Evolutionary conservation across 768 basidiomycete genomes (phyloP).

Genomic region (Hypholoma fasciculare): DNA sequence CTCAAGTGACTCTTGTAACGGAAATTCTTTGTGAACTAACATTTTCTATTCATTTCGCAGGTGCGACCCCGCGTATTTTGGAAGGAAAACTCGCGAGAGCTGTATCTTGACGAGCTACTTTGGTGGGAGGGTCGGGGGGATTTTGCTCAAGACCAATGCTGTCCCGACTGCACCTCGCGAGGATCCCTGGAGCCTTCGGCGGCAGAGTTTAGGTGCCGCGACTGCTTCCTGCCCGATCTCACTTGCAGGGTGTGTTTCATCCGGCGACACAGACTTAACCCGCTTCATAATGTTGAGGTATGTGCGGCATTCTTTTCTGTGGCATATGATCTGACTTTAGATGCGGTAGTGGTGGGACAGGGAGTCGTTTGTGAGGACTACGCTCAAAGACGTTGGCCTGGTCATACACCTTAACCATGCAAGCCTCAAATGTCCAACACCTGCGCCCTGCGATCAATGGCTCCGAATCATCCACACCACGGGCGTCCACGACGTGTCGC

Average conservation of each 20-base stretch:
- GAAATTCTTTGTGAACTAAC: too few species aligned
- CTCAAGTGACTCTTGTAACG: too few species aligned
- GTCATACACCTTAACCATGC: constrained; percentile 6
- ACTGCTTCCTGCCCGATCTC: constrained; percentile 9
- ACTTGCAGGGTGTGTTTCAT: constrained; percentile 3
- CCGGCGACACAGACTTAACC: not conserved
- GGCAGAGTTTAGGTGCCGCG: constrained; percentile 3
- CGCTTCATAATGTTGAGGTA: constrained; percentile 10
- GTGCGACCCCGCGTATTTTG: too few species aligned
- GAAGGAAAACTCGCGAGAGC: constrained; percentile 3
- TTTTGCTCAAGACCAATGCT: not conserved
- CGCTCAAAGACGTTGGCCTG: constrained; percentile 5
- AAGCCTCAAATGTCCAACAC: not conserved
- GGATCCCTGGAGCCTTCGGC: not conserved
- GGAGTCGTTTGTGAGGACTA: not conserved
- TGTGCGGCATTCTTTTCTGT: too few species aligned
- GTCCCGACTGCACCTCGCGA: constrained; percentile 7
- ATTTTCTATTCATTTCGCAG: too few species aligned
- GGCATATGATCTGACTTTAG: not conserved
- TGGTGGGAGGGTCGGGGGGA: constrained; percentile 6
- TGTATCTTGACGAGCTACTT: constrained; percentile 9
- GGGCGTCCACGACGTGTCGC: constrained; percentile 10
- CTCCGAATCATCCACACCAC: constrained; percentile 12
- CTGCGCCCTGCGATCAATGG: not conserved
- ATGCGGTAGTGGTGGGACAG: not conserved